A percentile compares a stretch with the other conserved stretches of the same genome.
Conservation (phyloP, 805 yeast genomes). For the Metschnikowia cerradonensis region DNA sequence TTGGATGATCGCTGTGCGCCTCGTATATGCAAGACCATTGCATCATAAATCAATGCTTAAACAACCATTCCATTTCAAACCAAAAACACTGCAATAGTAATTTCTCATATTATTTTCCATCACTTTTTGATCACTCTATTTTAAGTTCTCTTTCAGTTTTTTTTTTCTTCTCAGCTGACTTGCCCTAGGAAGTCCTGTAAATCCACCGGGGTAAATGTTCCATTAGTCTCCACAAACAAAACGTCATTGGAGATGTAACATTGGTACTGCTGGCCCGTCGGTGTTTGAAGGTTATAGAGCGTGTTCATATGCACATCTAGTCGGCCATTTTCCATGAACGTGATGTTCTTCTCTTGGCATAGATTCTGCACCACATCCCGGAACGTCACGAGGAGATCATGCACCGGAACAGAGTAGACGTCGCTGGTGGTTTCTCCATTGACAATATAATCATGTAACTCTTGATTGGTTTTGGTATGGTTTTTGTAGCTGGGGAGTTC, state of each 20-base stretch:
- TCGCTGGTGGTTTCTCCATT: slow-evolving; percentile 8
- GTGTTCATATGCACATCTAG: slow-evolving; percentile 34
- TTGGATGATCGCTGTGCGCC: background rate
- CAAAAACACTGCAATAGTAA: too few relatives aligned
- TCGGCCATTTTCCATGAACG: slow-evolving; percentile 32
- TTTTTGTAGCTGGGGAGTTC: slow-evolving; percentile 5
- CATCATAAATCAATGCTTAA: too few relatives aligned
- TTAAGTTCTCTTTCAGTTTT: too few relatives aligned
- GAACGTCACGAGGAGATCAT: slow-evolving; percentile 45
- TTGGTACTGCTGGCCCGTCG: slow-evolving; percentile 30
- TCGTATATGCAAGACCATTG: background rate
- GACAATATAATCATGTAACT: background rate
- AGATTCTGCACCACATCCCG: slow-evolving; percentile 62
- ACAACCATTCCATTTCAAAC: too few relatives aligned
- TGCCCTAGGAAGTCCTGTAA: background rate
- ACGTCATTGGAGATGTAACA: slow-evolving; percentile 65
- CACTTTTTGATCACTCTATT: too few relatives aligned
- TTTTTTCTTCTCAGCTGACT: background rate
- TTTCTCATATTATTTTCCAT: too few relatives aligned
- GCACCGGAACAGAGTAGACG: slow-evolving; percentile 39
- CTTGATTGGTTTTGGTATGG: background rate
- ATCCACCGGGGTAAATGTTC: slow-evolving; percentile 39
- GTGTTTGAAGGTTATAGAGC: slow-evolving; percentile 38
- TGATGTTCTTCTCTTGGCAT: slow-evolving; percentile 49
- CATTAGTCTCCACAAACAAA: slow-evolving; percentile 44